phyloP scores from a whole-genome alignment of 202 grass and related monocot genomes.

The Schoenoplectus triqueter region DNA sequence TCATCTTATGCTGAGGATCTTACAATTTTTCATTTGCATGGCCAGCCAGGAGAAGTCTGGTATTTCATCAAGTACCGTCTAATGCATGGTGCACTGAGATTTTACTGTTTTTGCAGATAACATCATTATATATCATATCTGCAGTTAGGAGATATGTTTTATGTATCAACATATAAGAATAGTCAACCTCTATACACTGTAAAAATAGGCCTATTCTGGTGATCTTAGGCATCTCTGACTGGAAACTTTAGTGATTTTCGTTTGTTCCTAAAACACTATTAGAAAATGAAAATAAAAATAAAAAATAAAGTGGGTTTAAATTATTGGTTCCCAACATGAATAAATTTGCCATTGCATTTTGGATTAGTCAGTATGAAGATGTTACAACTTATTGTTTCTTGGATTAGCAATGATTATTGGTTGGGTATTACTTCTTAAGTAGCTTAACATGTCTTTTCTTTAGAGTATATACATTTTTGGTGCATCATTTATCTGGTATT shows the following conservation, averaged over 20 bases:
- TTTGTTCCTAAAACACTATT: neutral
- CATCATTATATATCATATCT: too few species aligned
- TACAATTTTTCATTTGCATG: conserved; percentile 81
- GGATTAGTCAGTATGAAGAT: too few species aligned
- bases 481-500: neutral
- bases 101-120: neutral
- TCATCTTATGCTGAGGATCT: conserved; percentile 92
- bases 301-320: conserved; percentile 2
- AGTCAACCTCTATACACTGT: too few species aligned
- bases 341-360: neutral
- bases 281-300: too few species aligned
- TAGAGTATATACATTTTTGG: neutral
- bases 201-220: too few species aligned
- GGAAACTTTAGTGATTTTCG: neutral
- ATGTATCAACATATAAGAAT: neutral
- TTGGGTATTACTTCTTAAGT: neutral
- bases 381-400: too few species aligned
- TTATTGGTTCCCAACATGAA: neutral
- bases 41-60: conserved; percentile 94
- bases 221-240: too few species aligned
- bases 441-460: neutral
- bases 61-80: conserved; percentile 33
- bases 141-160: neutral
- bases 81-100: neutral
- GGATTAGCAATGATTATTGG: neutral